Base-by-base conservation (phyloP, 1,139 yeast genomes). In the Candida glucosophila region DNA sequence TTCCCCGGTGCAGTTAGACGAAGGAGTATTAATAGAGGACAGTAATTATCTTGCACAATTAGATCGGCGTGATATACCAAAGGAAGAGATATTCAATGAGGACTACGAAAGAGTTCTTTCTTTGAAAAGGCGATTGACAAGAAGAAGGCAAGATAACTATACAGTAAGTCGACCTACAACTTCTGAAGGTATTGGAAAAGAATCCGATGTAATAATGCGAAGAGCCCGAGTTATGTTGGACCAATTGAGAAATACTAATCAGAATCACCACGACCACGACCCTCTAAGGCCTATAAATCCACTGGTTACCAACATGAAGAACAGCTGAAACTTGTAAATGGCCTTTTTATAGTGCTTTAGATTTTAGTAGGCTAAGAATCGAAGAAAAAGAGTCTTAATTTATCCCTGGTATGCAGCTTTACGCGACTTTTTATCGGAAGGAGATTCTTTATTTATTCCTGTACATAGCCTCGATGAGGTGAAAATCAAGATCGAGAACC, bases 161-260 rank as follows among this genome's bases (percentile, higher is more conserved):
- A 12, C 15, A 4, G 7, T 21, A 10, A n/a, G 18, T 10, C 20
- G 15, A 20, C 11, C 9, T 10, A 16, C 8, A 17, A 10, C 19
- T n/a, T 12, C 17, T 5, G 34, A 29, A 7, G 30, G 36, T 15
- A 24, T 28, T 10, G 39, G 39, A 16, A 28, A 34, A 15, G 47
- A 37, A 31, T 34, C 45, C 13, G 64, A 50, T 37, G 47, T 46
- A 30, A 42, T 44, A 2, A 44, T 59, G 49, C 41, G 53, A 20
- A 35, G 71, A 28, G 67, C 70, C 1, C 67, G 60, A 30, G 54
- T 55, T 0, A 62, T 64, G 69, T 49, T 64, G 30, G 50, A 47
- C 26, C 57, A 58, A 27, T 41, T 64, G 15, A 34, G 69, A 20
- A 38, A 30, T 17, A n/a, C n/a, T n/a, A n/a, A n/a, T n/a, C n/a